phyloP scores from a whole-genome alignment of 129 eudicot species.

The Smallanthus sonchifolius region DNA sequence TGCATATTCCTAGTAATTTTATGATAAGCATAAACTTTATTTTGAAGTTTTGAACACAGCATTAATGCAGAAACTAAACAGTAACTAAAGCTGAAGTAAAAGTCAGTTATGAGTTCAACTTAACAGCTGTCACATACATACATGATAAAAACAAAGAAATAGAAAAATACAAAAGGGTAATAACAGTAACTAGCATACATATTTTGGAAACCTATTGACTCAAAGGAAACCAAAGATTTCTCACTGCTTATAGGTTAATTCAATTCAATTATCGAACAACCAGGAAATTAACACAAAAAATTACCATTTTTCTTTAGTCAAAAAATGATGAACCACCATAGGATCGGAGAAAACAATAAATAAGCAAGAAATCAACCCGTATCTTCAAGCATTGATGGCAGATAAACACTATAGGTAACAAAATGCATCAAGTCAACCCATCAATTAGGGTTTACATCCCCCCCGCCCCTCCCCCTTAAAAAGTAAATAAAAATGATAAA shows the following conservation, averaged over 20 bases:
- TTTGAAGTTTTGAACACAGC: background rate
- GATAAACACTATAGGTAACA: conserved; percentile 1
- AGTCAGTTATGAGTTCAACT: background rate
- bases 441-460: conserved; percentile 26
- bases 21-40: conserved; percentile 10
- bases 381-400: background rate
- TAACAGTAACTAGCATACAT: background rate
- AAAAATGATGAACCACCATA: conserved; percentile 18
- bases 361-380: background rate
- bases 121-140: background rate
- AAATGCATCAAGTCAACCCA: conserved; percentile 14
- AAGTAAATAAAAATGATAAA: conserved; percentile 25
- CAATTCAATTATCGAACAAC: background rate
- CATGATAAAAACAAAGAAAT: background rate
- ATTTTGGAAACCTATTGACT: background rate
- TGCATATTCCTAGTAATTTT: conserved; percentile 2
- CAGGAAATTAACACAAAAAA: background rate
- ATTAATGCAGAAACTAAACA: conserved; percentile 1
- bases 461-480: background rate
- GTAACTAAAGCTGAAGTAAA: conserved; percentile 15
- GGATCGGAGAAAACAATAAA: background rate
- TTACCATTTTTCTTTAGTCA: background rate
- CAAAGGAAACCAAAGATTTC: background rate
- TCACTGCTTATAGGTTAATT: background rate
- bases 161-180: background rate